A percentile compares a stretch with the other conserved stretches of the same genome.
phyloP scores from a whole-genome alignment of 192 early-diverging fungal genomes.

The Phlyctochytrium bullatum region DNA sequence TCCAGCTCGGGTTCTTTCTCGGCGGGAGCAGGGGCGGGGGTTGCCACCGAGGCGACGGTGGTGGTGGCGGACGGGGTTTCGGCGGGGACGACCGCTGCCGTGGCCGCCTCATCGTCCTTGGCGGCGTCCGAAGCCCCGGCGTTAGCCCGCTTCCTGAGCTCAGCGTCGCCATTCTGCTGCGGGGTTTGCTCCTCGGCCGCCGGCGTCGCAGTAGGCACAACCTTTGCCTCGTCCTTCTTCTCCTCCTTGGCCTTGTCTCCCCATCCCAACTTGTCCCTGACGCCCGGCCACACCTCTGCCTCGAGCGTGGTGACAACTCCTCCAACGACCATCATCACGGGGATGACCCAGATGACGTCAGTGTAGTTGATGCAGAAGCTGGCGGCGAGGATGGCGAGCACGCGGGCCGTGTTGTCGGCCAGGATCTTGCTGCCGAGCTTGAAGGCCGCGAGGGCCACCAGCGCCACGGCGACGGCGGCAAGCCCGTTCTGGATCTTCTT shows the following conservation, averaged over 20 bases:
- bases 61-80: no score
- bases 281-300: neutral
- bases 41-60: no score
- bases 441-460: constrained; percentile 58
- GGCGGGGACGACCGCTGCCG: neutral
- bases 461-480: constrained; percentile 54
- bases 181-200: neutral
- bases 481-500: constrained; percentile 19
- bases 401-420: constrained; percentile 3
- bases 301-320: constrained; percentile 33
- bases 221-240: neutral
- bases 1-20: no score
- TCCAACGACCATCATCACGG: constrained; percentile 54
- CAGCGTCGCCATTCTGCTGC: neutral
- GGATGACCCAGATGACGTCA: constrained; percentile 44
- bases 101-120: neutral
- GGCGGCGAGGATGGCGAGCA: constrained; percentile 18
- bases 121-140: neutral
- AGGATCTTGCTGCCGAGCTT: constrained; percentile 27
- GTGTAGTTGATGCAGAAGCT: constrained; percentile 31
- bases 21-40: neutral
- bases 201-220: neutral
- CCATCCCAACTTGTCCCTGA: neutral
- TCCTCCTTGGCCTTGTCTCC: neutral
- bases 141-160: neutral